Base-by-base conservation (phyloP, 371 early-diverging fungal species). In the Syncephalis plumigaleata region DNA sequence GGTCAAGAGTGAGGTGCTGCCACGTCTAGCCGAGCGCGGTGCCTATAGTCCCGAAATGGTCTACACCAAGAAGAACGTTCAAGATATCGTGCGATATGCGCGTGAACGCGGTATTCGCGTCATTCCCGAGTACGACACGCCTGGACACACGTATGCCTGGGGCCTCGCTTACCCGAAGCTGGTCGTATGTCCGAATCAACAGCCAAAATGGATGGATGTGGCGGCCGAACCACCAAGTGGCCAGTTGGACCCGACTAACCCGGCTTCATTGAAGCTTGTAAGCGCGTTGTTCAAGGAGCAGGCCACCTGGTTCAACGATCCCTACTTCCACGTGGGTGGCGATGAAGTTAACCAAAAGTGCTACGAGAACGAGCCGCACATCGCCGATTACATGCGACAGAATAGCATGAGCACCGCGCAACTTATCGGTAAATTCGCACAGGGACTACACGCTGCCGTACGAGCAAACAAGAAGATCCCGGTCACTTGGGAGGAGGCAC, bases 61-160 rank as follows among this genome's bases (percentile, higher is more conserved):
- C 43, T 86, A 84, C 56, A 58, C 66, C 24, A 70, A 73, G 48
- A 42, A 51, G 5, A 79, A 83, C 37, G 75, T 86, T 27, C 36
- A 60, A 39, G 60, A 52, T 1, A 53, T 86, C 43, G 65, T 83
- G 42, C 39, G 63, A 22, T 81, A 73, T 54, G 87, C 74, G 39
- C 63, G 66, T 22, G 64, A 75, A 7, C 81, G 79, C 31, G 87
- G 84, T 42, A 70, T 87, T 26, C 75, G 87, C 39, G 70, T 85
- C 17, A 63, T 84, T 9, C 75, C 84, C 17, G 87, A 87, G 58
- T 66, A 84, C 20, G 86, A 85, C 40, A 73, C 83, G 61, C 86
- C 87, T 27, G 87, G 81, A 0, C 87, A 87, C 61, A 77, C 81
- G 8, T 54, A 64, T 37, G 52, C 65, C 13, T 57, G 65, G 11